phyloP scores from a whole-genome alignment of 1,139 yeast species.

The Keqinozyma sinolaborantium region DNA sequence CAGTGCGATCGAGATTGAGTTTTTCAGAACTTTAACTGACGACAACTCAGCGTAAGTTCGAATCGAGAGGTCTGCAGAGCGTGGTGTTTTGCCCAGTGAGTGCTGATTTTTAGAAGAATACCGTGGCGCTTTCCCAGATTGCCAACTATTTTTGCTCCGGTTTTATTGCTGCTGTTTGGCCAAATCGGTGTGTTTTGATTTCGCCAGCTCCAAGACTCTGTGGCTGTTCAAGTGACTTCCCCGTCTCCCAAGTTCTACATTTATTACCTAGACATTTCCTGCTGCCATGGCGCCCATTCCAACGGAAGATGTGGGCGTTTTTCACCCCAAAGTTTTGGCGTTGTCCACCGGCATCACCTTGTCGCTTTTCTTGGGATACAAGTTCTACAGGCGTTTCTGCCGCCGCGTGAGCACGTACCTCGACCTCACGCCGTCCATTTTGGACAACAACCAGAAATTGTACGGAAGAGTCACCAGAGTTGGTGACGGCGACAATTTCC shows the following conservation, averaged over 20 bases:
- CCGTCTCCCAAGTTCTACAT: neutral
- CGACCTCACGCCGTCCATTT: conserved; percentile 35
- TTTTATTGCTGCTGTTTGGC: too few relatives aligned
- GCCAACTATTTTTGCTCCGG: too few relatives aligned
- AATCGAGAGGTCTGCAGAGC: too few relatives aligned
- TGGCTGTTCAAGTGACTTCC: neutral
- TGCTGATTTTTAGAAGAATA: too few relatives aligned
- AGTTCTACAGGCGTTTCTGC: conserved; percentile 32
- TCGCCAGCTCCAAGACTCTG: too few relatives aligned
- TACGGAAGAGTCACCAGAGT: conserved; percentile 86
- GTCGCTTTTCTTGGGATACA: conserved; percentile 26
- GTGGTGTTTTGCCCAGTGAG: too few relatives aligned
- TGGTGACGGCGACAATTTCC: conserved; percentile 96
- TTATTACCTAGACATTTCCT: neutral
- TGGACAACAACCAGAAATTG: conserved; percentile 35
- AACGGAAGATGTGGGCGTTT: conserved; percentile 18
- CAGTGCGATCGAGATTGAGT: too few relatives aligned
- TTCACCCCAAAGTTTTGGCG: conserved; percentile 40
- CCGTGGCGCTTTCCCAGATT: too few relatives aligned
- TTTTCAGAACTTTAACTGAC: too few relatives aligned
- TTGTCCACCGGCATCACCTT: conserved; percentile 37
- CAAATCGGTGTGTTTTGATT: too few relatives aligned
- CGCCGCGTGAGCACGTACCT: conserved; percentile 32
- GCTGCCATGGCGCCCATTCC: conserved; percentile 10
- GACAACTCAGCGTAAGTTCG: too few relatives aligned